Evolutionary conservation across 2,329 filamentous ascomycete species (phyloP), one percentile per base, ranked within the genome.

Genomic region (Aspergillus aculeatinus): DNA sequence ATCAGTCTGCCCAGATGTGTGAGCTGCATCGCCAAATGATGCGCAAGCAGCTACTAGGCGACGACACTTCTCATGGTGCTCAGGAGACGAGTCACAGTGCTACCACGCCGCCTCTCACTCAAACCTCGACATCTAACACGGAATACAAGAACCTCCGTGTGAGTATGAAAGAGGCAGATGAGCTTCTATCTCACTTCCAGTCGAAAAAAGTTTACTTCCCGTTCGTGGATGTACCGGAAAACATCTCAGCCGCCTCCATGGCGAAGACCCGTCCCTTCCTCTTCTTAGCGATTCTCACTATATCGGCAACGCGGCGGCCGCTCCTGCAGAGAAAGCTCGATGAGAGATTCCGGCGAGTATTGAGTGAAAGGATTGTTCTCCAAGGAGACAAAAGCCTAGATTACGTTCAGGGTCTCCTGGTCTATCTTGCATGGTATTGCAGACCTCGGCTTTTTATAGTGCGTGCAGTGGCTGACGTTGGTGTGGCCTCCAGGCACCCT

Each of bases 371-470:
- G 5, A 31, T 57, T 14, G 23, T 57, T 3, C 48, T 51, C 2
- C 33, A 51, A 27, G 55, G 55, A 3, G 55, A 51, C 7, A 50
- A 57, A 31, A 57, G 55, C 33, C 7, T 57, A 21, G 55, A 57
- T 11, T 57, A 51, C 29, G 55, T 47, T 12, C 55, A 57, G 31
- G 55, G 55, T 29, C 10, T 57, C 2, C 33, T 57, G 19, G 48
- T 57, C 21, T 57, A 57, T 50, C 23, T 57, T n/a, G 55, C 55
- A 19, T 51, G 48, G 33, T 57, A 14, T 12, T 23, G 4, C 23
- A 16, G 7, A 42, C 5, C 7, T 21, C 5, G n/a, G n/a, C 1
- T 7, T 21, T 29, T 9, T 1, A 29, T 29, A 9, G 27, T 29
- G 27, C 27, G 27, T 10, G 27, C 27, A 29, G 27, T 29, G 3